These are phyloP conservation scores for Leptodermis oblonga DNA, from an alignment of 257 asterid species.

Conservation along the genomic window DNA sequence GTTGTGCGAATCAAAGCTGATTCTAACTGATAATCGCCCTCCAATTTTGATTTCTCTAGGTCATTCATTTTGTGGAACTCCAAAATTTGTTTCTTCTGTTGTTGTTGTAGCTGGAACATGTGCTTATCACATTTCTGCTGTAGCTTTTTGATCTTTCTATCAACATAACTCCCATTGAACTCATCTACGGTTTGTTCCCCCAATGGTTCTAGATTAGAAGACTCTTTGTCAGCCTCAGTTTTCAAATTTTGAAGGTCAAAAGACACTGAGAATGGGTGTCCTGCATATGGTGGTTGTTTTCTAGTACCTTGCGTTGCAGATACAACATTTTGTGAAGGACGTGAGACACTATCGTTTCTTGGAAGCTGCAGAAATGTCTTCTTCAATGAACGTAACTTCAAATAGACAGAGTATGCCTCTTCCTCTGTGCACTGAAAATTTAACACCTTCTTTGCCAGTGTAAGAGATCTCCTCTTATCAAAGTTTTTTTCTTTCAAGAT, in stretches of 20 bases:
- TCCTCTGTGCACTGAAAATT: slow-evolving; percentile 39
- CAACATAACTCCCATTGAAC: slow-evolving; percentile 20
- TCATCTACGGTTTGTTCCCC: slow-evolving; percentile 12
- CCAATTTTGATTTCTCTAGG: slow-evolving; percentile 30
- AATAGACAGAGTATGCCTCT: slow-evolving; percentile 25
- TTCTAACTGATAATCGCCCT: slow-evolving; percentile 36
- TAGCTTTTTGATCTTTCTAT: slow-evolving; percentile 19
- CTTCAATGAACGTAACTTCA: slow-evolving; percentile 26
- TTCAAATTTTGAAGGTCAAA: slow-evolving; percentile 15
- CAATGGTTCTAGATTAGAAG: slow-evolving; percentile 12
- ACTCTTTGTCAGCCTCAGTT: slow-evolving; percentile 21
- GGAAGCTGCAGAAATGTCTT: slow-evolving; percentile 25
- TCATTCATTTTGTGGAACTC: slow-evolving; percentile 42
- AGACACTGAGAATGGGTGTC: slow-evolving; percentile 18
- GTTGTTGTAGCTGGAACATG: slow-evolving; percentile 32
- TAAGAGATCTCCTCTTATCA: slow-evolving; percentile 26
- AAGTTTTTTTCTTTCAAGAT: slow-evolving; percentile 30
- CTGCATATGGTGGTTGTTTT: slow-evolving; percentile 20
- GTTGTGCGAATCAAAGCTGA: slow-evolving; percentile 30
- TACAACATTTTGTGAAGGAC: slow-evolving; percentile 9
- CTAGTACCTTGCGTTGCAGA: slow-evolving; percentile 15
- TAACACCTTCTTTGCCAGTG: slow-evolving; percentile 26
- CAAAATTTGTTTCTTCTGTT: slow-evolving; percentile 39
- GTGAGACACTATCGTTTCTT: slow-evolving; percentile 16
- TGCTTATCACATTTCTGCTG: too few relatives aligned